Percentiles rank a stretch among this genome's conserved stretches.
Conservation (phyloP, 2,329 filamentous ascomycete species). For the Plenodomus biglobosus region DNA sequence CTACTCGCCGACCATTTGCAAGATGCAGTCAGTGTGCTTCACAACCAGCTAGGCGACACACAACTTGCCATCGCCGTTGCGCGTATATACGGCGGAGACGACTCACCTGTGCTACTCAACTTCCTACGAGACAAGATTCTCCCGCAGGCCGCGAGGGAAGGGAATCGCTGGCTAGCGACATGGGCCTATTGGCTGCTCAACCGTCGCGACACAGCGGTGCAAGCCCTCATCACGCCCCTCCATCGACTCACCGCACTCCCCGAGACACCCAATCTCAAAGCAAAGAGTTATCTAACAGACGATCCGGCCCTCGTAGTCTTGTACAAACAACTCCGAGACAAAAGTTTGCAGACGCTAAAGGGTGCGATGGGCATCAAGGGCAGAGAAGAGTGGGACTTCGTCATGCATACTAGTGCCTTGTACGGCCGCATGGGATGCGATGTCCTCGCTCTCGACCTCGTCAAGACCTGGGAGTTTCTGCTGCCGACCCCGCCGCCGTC, state of each 20-base stretch:
- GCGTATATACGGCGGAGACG: conserved; percentile 84
- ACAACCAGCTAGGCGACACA: conserved; percentile 83
- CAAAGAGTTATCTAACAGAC: conserved; percentile 81
- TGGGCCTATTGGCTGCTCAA: conserved; percentile 95
- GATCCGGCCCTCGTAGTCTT: conserved; percentile 86
- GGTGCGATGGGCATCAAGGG: conserved; percentile 82
- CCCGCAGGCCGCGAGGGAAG: conserved; percentile 72
- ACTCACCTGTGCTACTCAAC: conserved; percentile 69
- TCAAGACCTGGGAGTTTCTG: conserved; percentile 81
- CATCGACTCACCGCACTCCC: conserved; percentile 71
- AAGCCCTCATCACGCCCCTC: conserved; percentile 78
- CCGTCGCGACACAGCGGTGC: conserved; percentile 79
- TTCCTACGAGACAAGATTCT: conserved; percentile 81
- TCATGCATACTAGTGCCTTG: conserved; percentile 78
- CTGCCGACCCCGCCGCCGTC: conserved; percentile 28
- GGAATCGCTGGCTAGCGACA: conserved; percentile 89
- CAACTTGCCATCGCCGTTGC: conserved; percentile 88
- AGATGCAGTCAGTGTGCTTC: conserved; percentile 82
- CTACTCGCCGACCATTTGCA: conserved; percentile 80
- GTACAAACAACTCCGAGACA: conserved; percentile 81
- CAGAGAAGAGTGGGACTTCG: conserved; percentile 82
- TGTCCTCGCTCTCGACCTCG: conserved; percentile 79
- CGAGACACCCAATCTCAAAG: conserved; percentile 67
- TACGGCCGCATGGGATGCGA: conserved; percentile 95
- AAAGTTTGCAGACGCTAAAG: conserved; percentile 77